These are phyloP conservation scores for Centella asiatica DNA, from an alignment of 129 eudicot species.

Conservation along the genomic window DNA sequence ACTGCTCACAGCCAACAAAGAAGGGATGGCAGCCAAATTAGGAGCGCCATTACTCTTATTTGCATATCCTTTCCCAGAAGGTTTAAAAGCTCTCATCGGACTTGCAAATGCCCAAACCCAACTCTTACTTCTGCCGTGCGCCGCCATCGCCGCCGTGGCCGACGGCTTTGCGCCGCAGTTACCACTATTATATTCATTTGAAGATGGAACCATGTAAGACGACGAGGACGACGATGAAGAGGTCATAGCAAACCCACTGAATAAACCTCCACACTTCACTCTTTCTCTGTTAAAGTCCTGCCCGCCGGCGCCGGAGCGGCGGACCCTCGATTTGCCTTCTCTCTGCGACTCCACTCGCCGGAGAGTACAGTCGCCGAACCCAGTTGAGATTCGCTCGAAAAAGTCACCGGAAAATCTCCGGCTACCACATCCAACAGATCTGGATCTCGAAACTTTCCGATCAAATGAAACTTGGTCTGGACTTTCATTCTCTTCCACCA, in stretches of 20 bases:
- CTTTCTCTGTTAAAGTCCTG: conserved; percentile 56
- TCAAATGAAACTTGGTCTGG: conserved; percentile 44
- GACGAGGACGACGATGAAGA: conserved; percentile 67
- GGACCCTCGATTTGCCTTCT: conserved; percentile 48
- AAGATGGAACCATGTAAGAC: conserved; percentile 49
- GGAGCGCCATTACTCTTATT: conserved; percentile 42
- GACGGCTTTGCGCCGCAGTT: neutral
- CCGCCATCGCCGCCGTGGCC: conserved; percentile 9
- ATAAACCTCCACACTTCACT: conserved; percentile 80
- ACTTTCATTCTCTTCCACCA: conserved; percentile 46
- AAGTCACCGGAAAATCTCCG: conserved; percentile 94
- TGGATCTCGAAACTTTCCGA: conserved; percentile 77
- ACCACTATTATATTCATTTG: conserved; percentile 21
- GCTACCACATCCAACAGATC: conserved; percentile 96
- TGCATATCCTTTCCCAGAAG: conserved; percentile 26
- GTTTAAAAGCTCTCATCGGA: conserved; percentile 68
- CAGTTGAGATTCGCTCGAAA: conserved; percentile 84
- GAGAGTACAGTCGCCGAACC: conserved; percentile 84
- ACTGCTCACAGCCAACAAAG: conserved; percentile 65
- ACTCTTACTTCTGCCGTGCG: conserved; percentile 61
- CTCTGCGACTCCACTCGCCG: conserved; percentile 85
- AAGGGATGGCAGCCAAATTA: conserved; percentile 71
- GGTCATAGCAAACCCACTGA: conserved; percentile 74
- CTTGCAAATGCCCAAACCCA: conserved; percentile 92
- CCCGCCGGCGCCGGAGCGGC: conserved; percentile 16